Evolutionary conservation across 768 basidiomycete genomes (phyloP), one percentile per base, ranked within the genome.

Genomic region (Strobilomyces dryophilus): DNA sequence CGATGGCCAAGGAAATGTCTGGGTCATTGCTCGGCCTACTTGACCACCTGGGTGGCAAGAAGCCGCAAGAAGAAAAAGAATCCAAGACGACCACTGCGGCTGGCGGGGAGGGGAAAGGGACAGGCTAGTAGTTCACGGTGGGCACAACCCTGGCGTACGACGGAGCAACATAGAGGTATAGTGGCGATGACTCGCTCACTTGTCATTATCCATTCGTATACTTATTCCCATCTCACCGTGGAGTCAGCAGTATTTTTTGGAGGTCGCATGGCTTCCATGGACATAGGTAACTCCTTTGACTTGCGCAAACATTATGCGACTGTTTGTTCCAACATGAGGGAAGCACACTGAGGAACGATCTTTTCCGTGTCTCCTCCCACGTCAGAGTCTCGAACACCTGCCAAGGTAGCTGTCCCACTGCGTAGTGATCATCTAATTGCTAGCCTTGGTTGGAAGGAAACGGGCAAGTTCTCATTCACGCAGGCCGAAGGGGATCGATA

Each of bases 1-100:
- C 73, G 29, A 73, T 76, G 71, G 71, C 72, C 53, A 71, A 70
- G 55, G 76, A 80, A 61, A 74, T 79, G 76, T 68, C 73, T 2
- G 76, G 74, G 17, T 75, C 71, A 7, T 52, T 79, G 49, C 74
- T 72, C 11, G 44, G 51, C 11, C 21, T n/a, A 14, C 43, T 68
- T 6, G 63, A 69, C 20, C 56, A 53, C 8, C 39, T 70, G 45
- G 40, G 53, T 0, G 64, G 62, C 9, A 67, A 61, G 54, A 68
- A 66, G 51, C 39, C 58, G 7, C 53, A 57, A 17, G 49, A 46
- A 5, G 46, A 31, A 10, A 53, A 32, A 8, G 44, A 41, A 8
- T 6, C 55, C 3, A 31, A 26, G 36, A 47, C 52, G 46, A 54
- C 50, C 35, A 48, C 40, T 45, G 54, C 53, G n/a, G 51, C 37